Percentiles rank a stretch among this genome's conserved stretches.
Conservation (phyloP, 768 basidiomycete genomes). For the Rhodocollybia butyracea region DNA sequence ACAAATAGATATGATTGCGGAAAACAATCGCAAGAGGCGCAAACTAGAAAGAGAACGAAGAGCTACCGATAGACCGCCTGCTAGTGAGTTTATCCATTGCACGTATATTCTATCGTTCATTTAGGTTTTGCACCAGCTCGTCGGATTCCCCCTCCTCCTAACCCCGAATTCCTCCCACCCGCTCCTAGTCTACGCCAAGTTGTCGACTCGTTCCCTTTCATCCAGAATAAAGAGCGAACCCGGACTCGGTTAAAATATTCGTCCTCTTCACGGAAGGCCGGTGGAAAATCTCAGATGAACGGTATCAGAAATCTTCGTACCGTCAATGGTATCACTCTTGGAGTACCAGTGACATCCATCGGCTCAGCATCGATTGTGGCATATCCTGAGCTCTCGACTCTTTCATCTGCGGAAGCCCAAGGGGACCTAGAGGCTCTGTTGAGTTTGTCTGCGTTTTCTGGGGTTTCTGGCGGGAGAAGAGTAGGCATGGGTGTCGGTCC, state of each 20-base stretch:
- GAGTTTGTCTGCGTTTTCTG: too few species aligned
- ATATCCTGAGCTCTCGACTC: slow-evolving; percentile 44
- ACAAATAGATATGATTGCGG: slow-evolving; percentile 85
- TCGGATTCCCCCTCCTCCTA: slow-evolving; percentile 54
- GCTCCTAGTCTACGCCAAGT: slow-evolving; percentile 68
- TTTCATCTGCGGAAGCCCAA: slow-evolving; percentile 45
- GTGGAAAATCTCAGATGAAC: slow-evolving; percentile 19
- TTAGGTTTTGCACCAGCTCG: slow-evolving; percentile 39
- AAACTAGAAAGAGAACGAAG: slow-evolving; percentile 84
- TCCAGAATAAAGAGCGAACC: slow-evolving; percentile 15
- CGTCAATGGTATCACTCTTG: slow-evolving; percentile 16
- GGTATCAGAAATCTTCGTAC: slow-evolving; percentile 5
- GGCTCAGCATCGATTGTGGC: slow-evolving; percentile 22
- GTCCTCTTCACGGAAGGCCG: background rate
- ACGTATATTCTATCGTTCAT: background rate
- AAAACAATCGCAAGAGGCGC: slow-evolving; percentile 83
- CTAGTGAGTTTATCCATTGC: slow-evolving; percentile 45
- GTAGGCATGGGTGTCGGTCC: background rate
- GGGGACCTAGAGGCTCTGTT: slow-evolving; percentile 51
- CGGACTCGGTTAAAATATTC: background rate
- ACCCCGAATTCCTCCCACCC: slow-evolving; percentile 37
- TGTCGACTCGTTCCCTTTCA: slow-evolving; percentile 55
- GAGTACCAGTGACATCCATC: slow-evolving; percentile 25
- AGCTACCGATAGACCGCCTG: slow-evolving; percentile 69
- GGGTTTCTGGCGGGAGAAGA: background rate